phyloP scores from a whole-genome alignment of 495 filamentous ascomycete species.

The Trichoderma gamsii region DNA sequence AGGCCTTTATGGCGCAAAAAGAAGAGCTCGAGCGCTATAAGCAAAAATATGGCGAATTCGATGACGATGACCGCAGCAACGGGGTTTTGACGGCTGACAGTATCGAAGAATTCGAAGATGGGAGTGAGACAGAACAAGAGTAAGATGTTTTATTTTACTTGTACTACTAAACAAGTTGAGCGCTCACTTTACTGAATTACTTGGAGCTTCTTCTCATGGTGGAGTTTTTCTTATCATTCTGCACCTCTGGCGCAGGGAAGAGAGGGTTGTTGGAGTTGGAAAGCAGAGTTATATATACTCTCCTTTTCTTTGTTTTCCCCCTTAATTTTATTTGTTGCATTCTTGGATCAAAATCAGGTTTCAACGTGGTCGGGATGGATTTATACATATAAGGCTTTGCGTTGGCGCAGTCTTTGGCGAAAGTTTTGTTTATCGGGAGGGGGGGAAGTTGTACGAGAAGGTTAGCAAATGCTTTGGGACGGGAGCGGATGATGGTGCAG shows the following conservation, averaged over 20 bases:
- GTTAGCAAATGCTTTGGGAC: not conserved
- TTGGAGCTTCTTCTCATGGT: not conserved
- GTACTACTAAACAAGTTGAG: not conserved
- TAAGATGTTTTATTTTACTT: not conserved
- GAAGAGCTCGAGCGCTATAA: constrained; percentile 44
- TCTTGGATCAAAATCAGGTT: constrained; percentile 6
- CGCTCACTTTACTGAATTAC: not conserved
- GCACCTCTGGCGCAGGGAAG: not conserved
- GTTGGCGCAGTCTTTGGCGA: constrained; percentile 8
- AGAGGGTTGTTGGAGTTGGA: not conserved
- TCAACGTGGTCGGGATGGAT: constrained; percentile 3
- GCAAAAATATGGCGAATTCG: constrained; percentile 36
- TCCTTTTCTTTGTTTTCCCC: not conserved
- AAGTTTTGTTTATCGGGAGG: not conserved
- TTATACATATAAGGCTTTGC: not conserved
- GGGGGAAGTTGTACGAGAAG: not conserved
- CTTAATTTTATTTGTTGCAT: not conserved
- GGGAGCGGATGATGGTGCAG: not conserved
- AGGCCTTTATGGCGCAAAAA: constrained; percentile 36
- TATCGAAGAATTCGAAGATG: constrained; percentile 24
- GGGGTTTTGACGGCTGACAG: not conserved
- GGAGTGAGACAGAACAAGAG: constrained; percentile 25
- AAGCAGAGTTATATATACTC: not conserved
- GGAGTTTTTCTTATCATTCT: not conserved
- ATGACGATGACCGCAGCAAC: constrained; percentile 7